Evolutionary conservation across 2,329 filamentous ascomycete genomes (phyloP), one percentile per base, ranked within the genome.

Genomic region (Fusarium sp.): DNA sequence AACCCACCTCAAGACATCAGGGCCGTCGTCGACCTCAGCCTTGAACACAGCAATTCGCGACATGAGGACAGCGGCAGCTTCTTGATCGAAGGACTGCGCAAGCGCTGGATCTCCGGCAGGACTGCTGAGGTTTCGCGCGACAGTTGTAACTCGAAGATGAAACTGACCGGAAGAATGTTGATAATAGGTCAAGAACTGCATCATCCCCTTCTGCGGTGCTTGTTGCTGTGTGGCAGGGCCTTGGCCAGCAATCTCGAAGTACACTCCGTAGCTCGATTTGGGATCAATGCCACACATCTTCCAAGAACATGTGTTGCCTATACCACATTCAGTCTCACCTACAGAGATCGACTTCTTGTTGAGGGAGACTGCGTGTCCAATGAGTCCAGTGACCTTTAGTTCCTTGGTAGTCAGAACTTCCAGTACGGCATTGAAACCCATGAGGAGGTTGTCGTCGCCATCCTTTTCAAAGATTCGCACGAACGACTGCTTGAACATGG

Each of bases 251-350:
- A 99, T 96, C 79, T 99, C 96, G 73, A 98, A 99, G 81, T 98
- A 99, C 66, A 99, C 87, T 63, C 94, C 96, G 74, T 98, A 98
- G 74, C 94, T 97, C 30, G 96, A 89, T 55, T 89, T 91, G 12
- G 96, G 96, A 73, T 98, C 94, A 70, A 99, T 97, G 70, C 94
- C 94, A 75, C 96, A 98, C 95, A 99, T 97, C 82, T 99, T 99
- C 96, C 96, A 99, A 4, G 94, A 95, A 80, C 95, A 98, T 1
- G 96, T 99, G 77, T 98, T 98, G 68, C 96, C 96, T 73, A 99
- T 97, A 75, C 96, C 96, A 74, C 95, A 97, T 78, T 99, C 96
- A 0, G 96, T 98, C 82, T 99, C 96, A 52, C 96, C 96, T 14
- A 99, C 96, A 2, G 94, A 97, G 10, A 92, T 91, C 1, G 96